Evolutionary conservation across 208 protist genomes (phyloP), one percentile per base, ranked within the genome.

Genomic region (Leishmania amazonensis): DNA sequence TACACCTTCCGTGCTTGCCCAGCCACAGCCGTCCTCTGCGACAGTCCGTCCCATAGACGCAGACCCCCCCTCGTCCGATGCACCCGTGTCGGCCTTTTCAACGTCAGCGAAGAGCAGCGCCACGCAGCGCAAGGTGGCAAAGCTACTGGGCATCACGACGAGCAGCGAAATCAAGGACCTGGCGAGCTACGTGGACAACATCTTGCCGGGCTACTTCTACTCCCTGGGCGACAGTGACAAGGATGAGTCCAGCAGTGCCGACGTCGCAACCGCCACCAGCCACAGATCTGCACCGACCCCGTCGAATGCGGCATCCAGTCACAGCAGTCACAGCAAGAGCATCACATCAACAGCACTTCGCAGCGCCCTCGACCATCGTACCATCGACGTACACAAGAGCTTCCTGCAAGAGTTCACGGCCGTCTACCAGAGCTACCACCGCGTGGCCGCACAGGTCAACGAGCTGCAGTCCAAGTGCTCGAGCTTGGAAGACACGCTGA

Each of bases 81-180:
- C 47, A n/a, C 7, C 57, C 13, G 28, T 21, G 74, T 6, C 31
- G 21, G 11, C 40, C 67, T 21, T 45, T n/a, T 13, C 54, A 45
- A 31, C 78, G 21, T 77, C 78, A 1, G 67, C 67, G 19, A 82
- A 80, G 35, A 79, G 70, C 75, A 81, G 4, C 53, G 74, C 75
- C 1, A 86, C 83, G 15, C 83, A 86, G 58, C 78, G 83, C 49
- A 81, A 80, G 68, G 83, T 86, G 58, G 78, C 83, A 45, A 86
- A 87, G 80, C 76, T 96, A 47, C 87, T 96, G 31, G 92, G 91
- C 74, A 88, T 93, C 78, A 90, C 80, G 2, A 81, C 93, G 2
- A 90, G 92, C 81, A 83, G 87, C 65, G 87, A 91, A 47, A 84
- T 96, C 71, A 85, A 88, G 40, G 88, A 93, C 24, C 80, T 96